phyloP scores from a whole-genome alignment of 371 early-diverging fungal species.

The Mortierella sp. region DNA sequence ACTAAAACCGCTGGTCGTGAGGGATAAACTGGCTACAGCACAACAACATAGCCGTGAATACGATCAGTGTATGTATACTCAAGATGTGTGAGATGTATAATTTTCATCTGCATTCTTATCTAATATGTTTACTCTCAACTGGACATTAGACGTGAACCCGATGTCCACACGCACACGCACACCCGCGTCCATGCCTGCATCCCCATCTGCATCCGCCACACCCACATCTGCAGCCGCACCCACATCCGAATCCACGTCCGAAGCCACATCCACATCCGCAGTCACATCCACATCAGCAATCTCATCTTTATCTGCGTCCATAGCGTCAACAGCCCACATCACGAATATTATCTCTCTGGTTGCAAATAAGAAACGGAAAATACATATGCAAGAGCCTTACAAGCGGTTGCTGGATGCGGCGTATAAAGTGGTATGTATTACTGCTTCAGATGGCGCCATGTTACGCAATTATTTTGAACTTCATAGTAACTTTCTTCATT shows the following conservation, averaged over 20 bases:
- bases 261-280: background rate
- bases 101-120: background rate
- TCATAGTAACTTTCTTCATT: conserved; percentile 2
- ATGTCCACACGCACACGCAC: conserved; percentile 1
- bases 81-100: background rate
- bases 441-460: conserved; percentile 9
- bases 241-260: background rate
- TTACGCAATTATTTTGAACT: background rate
- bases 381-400: conserved; percentile 15
- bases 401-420: conserved; percentile 9
- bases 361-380: conserved; percentile 13
- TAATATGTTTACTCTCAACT: conserved; percentile 1
- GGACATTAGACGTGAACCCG: conserved; percentile 9
- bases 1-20: background rate
- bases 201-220: background rate
- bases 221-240: background rate
- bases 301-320: background rate
- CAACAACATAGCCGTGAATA: background rate
- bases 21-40: background rate
- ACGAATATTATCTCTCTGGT: conserved; percentile 9
- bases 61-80: conserved; percentile 1
- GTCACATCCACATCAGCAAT: background rate
- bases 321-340: conserved; percentile 7
- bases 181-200: background rate
- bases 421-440: conserved; percentile 4